Evolutionary conservation across 1,139 yeast species (phyloP), one percentile per base, ranked within the genome.

Genomic region (Geotrichum restrictum): DNA sequence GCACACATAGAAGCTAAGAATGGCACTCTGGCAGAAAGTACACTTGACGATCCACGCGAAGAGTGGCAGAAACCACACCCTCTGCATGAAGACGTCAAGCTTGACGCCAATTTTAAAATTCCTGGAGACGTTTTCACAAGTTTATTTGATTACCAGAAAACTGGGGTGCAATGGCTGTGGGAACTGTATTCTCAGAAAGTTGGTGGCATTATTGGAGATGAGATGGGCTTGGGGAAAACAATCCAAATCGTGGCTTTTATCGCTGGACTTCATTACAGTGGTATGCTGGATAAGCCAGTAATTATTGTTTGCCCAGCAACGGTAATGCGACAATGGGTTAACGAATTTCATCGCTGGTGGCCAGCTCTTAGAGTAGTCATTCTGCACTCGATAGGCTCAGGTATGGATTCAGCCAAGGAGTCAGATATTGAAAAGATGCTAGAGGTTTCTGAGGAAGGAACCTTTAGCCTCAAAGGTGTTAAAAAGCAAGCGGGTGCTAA

Each of bases 321-420:
- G 0, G 97, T 93, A 0, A 74, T 93, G 77, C 85, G 82, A 57
- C 98, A 93, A 65, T 93, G 98, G 98, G 95, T 91, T 4, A 85
- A 84, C 58, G 98, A 93, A 67, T 82, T 93, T 53, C 98, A 93
- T 63, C 78, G 85, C 48, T 93, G 98, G 98, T 93, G 98, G 98
- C 98, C 98, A 1, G 91, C 97, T 0, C 74, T 94, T 29, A 71
- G 98, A 55, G 82, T 93, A 16, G 83, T 87, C 2, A 88, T 93
- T 49, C 71, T 93, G 45, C 98, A 93, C 68, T 85, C 96, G 3
- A 93, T 89, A 48, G 98, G 99, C 0, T 75, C 89, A 1, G 98
- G 96, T 0, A 84, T 93, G 89, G 72, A 74, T 7, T 69, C 68
- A 29, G 69, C 70, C 11, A 85, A 83, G 54, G 82, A 73, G 49